A percentile compares a stretch with the other conserved stretches of the same genome.
These are phyloP conservation scores for Heritiera littoralis DNA, from an alignment of 345 rosid species.

Conservation along the genomic window DNA sequence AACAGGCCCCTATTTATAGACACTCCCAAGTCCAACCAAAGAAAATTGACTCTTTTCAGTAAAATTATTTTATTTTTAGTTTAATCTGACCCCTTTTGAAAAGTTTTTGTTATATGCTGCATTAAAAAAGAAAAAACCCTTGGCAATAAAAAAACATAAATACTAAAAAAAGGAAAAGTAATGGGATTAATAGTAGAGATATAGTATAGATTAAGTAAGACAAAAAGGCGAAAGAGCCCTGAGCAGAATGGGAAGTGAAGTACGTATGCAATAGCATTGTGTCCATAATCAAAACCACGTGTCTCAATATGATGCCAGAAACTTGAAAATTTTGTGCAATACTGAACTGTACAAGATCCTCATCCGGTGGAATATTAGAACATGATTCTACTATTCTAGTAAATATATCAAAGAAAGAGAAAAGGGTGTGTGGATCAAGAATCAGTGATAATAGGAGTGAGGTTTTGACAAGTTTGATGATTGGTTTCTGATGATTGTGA, in stretches of 20 bases:
- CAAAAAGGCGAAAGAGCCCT: constrained; percentile 8
- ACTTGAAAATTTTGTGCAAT: constrained; percentile 9
- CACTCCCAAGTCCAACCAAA: background rate
- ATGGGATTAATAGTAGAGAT: constrained; percentile 16
- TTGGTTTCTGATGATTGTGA: constrained; percentile 20
- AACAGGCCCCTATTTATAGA: constrained; percentile 21
- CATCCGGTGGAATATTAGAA: background rate
- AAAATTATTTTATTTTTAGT: background rate
- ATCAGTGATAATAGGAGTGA: background rate
- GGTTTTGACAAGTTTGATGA: constrained; percentile 21
- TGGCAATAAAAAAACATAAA: background rate
- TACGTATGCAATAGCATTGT: background rate
- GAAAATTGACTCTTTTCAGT: background rate
- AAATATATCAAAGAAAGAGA: background rate
- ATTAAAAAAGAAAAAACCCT: background rate
- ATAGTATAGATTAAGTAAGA: constrained; percentile 5
- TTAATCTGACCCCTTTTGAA: too few species aligned
- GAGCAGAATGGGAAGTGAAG: constrained; percentile 18
- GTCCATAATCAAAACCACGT: constrained; percentile 7
- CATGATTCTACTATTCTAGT: background rate
- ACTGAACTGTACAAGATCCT: background rate
- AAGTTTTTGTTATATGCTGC: background rate
- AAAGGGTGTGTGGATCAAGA: background rate
- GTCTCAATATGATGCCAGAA: constrained; percentile 17
- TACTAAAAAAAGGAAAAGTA: background rate